Base-by-base conservation (phyloP, 140 eudicot species). In the Senecio squalidus region DNA sequence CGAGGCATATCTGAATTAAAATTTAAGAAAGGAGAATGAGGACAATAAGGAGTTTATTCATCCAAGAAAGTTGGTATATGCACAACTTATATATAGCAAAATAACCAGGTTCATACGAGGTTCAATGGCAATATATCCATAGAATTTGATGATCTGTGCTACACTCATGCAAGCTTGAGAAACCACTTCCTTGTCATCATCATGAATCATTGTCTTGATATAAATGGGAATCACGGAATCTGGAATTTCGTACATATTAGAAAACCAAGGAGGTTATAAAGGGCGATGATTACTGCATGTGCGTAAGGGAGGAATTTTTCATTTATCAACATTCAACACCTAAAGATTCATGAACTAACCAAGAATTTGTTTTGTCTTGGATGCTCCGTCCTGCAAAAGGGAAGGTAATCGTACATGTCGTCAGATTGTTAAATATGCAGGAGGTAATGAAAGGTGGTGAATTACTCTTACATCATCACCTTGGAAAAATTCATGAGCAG, bases 121-220 rank as follows among this genome's bases (percentile, higher is more conserved):
- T 63, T 90, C 95, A 21, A 86, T 54, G 45, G 91, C 84, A 31
- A 50, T 15, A 67, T 74, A 92, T 66, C 89, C 95, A 64, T 84
- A 68, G 60, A 83, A 91, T 54, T 69, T 72, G 46, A 77, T 58
- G 46, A 90, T 78, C 60, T 84, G 84, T 65, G 94, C 91, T 58
- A 64, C 67, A 40, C 89, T 75, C 74, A 74, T 83, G 78, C 97
- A 90, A 75, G 94, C 86, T 77, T 90, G 97, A 76, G 97, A 84
- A 66, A 86, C 97, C 53, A 86, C 95, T 73, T 90, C 94, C 68
- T 83, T 90, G 74, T 87, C 98, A 59, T 86, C 97, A 72, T 90
- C 97, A 55, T 83, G 91, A 22, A 67, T 67, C 91, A 90, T 83
- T 56, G 91, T 83, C 66, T 86, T 90, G 65, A 83, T 67, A 74